These are phyloP conservation scores for Hypoxylon crocopeplum DNA, from an alignment of 495 filamentous ascomycete genomes.

Conservation along the genomic window DNA sequence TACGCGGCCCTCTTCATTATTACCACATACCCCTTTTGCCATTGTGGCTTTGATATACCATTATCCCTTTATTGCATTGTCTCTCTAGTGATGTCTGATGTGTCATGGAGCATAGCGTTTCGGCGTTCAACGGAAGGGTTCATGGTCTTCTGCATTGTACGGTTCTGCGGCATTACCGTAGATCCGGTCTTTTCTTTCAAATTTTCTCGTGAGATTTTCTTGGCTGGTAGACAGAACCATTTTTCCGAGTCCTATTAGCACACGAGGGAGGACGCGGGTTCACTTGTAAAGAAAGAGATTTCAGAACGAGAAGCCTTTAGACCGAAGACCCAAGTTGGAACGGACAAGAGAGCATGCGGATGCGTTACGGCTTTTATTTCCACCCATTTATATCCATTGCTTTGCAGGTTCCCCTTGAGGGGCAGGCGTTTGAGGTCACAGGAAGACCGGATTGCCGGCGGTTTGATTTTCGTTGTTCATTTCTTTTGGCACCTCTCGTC, in stretches of 20 bases:
- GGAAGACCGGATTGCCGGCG: background rate
- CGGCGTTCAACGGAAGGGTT: constrained; percentile 33
- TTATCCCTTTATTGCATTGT: constrained; percentile 25
- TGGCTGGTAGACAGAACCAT: constrained; percentile 3
- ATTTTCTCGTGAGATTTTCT: background rate
- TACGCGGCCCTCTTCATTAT: constrained; percentile 16
- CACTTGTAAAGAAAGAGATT: constrained; percentile 33
- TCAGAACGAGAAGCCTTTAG: constrained; percentile 32
- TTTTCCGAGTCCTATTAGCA: constrained; percentile 5
- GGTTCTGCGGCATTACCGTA: constrained; percentile 11
- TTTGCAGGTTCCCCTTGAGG: background rate
- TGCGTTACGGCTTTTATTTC: constrained; percentile 2
- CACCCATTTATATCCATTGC: constrained; percentile 13
- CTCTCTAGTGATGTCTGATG: constrained; percentile 24
- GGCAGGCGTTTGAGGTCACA: constrained; percentile 27
- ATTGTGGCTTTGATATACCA: constrained; percentile 29
- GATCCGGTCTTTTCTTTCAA: constrained; percentile 11
- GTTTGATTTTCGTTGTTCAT: constrained; percentile 11
- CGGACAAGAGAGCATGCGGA: constrained; percentile 24
- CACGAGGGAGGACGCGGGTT: constrained; percentile 11
- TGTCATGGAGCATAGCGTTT: constrained; percentile 40
- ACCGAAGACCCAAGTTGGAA: constrained; percentile 29
- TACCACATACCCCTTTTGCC: constrained; percentile 23
- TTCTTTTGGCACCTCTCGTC: constrained; percentile 8
- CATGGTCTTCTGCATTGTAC: constrained; percentile 30